Conservation (phyloP, 495 filamentous ascomycete species). For the Penicillium silybi region DNA sequence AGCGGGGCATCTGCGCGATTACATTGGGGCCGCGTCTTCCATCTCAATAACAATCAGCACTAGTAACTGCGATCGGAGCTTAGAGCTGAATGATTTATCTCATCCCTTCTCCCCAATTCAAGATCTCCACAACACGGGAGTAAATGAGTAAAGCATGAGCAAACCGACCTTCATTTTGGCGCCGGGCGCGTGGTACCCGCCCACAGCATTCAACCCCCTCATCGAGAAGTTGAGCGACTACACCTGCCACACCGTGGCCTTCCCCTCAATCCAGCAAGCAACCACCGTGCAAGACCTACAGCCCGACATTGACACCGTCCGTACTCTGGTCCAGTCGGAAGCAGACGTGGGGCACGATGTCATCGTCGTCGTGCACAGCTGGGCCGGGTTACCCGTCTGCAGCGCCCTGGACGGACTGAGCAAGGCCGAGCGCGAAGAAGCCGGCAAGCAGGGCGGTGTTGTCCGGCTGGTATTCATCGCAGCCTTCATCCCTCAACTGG, state of each 20-base stretch:
- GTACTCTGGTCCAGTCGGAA: slow-evolving; percentile 23
- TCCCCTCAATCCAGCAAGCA: slow-evolving; percentile 32
- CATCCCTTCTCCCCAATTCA: neutral
- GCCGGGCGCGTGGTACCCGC: slow-evolving; percentile 37
- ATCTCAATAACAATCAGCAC: too few species aligned
- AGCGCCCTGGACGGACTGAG: slow-evolving; percentile 46
- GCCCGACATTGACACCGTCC: slow-evolving; percentile 28
- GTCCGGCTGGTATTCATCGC: slow-evolving; percentile 41
- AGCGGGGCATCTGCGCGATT: neutral
- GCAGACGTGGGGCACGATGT: slow-evolving; percentile 31
- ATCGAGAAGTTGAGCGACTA: slow-evolving; percentile 23
- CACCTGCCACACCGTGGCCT: slow-evolving; percentile 23
- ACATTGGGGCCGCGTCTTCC: neutral
- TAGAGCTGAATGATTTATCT: neutral
- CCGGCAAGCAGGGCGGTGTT: slow-evolving; percentile 41
- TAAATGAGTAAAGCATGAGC: slow-evolving; percentile 9
- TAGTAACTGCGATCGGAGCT: too few species aligned
- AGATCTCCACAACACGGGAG: too few species aligned
- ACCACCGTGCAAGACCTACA: slow-evolving; percentile 22
- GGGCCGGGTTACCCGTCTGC: slow-evolving; percentile 47
- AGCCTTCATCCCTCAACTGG: slow-evolving; percentile 37
- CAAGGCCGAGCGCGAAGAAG: slow-evolving; percentile 28
- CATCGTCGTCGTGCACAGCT: slow-evolving; percentile 41
- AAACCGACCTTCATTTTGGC: slow-evolving; percentile 35
- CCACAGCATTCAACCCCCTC: slow-evolving; percentile 28